A percentile compares a stretch with the other conserved stretches of the same genome.
phyloP scores from a whole-genome alignment of 1,284 basidiomycete species.

The Boletus sp. region DNA sequence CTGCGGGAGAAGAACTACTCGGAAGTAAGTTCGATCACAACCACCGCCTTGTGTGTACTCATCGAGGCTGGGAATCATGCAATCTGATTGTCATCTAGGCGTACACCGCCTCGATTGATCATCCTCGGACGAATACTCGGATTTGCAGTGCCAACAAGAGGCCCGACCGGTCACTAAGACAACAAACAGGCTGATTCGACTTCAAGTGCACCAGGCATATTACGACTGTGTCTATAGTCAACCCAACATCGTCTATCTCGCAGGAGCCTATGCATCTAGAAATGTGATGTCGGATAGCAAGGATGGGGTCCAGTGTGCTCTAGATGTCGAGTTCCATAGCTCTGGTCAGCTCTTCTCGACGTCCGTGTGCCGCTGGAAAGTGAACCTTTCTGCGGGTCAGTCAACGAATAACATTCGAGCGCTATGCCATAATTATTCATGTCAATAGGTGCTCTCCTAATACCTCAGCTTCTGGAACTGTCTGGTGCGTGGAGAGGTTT shows the following conservation, averaged over 20 bases:
- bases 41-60: not conserved
- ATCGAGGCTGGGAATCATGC: conserved; percentile 12
- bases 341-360: conserved; percentile 10
- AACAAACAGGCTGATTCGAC: not conserved
- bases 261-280: conserved; percentile 15
- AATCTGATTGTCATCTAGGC: conserved; percentile 20
- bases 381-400: conserved; percentile 26
- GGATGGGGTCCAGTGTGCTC: conserved; percentile 1
- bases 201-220: conserved; percentile 16
- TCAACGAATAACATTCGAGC: not conserved
- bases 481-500: conserved; percentile 9
- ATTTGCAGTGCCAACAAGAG: conserved; percentile 20
- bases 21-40: conserved; percentile 5
- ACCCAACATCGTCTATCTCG: conserved; percentile 21
- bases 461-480: conserved; percentile 36
- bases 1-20: conserved; percentile 6
- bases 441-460: conserved; percentile 19
- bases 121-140: not conserved
- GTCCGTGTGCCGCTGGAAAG: conserved; percentile 15
- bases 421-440: not conserved
- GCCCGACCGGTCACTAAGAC: not conserved
- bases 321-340: conserved; percentile 16
- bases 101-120: conserved; percentile 16
- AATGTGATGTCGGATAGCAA: conserved; percentile 9
- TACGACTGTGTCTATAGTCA: conserved; percentile 18